A percentile compares a stretch with the other conserved stretches of the same genome.
These are phyloP conservation scores for Blastosporella zonata DNA, from an alignment of 1,284 basidiomycete species.

Conservation along the genomic window DNA sequence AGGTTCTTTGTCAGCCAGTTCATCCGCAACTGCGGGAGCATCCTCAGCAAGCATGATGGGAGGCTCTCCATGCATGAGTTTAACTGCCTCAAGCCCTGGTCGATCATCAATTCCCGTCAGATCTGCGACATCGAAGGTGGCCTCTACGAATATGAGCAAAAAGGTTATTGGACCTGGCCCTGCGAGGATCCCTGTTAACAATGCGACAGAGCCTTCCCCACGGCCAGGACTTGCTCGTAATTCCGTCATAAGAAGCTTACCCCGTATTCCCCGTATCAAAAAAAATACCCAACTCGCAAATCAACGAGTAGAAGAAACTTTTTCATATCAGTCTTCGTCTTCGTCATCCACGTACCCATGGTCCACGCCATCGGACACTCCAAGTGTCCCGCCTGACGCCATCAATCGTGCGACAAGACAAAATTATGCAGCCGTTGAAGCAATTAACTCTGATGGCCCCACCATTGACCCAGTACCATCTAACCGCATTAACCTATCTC, in stretches of 20 bases:
- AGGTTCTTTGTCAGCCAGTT: neutral
- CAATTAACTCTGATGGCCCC: neutral
- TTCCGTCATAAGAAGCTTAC: neutral
- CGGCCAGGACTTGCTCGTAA: too few relatives aligned
- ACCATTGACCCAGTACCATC: neutral
- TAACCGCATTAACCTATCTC: neutral
- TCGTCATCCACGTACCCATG: constrained; percentile 6
- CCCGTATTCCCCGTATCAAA: neutral
- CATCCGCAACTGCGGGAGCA: too few relatives aligned
- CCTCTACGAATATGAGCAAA: too few relatives aligned
- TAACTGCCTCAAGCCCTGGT: too few relatives aligned
- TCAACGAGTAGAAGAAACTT: neutral
- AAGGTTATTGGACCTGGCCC: too few relatives aligned
- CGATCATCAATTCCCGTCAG: too few relatives aligned
- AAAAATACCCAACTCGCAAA: neutral
- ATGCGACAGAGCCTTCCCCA: too few relatives aligned
- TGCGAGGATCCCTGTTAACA: too few relatives aligned
- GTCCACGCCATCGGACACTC: neutral
- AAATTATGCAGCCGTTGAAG: neutral
- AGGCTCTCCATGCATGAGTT: too few relatives aligned
- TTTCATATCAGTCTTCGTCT: neutral
- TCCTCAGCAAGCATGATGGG: too few relatives aligned
- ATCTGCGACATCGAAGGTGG: too few relatives aligned
- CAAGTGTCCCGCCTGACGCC: neutral
- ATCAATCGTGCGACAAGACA: neutral